Evolutionary conservation across 495 filamentous ascomycete species (phyloP), one percentile per base, ranked within the genome.

Genomic region (Penicillium mononematosum): DNA sequence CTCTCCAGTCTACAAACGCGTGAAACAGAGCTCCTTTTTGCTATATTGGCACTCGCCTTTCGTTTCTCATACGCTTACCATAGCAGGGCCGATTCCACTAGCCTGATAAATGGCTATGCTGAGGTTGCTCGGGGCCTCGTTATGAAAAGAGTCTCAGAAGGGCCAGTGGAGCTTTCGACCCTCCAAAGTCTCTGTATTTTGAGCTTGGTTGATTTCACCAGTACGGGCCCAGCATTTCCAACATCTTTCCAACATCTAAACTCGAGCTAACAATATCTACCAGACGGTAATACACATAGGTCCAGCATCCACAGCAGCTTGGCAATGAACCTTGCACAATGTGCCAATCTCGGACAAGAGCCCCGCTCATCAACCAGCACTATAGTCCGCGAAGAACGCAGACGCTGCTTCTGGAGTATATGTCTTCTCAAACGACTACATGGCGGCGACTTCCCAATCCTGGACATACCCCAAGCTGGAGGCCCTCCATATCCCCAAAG

Each of bases 331-430:
- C 62, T 80, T 17, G 77, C 75, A 20, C 74, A 74, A 36, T 75
- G 72, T 49, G 74, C 75, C 22, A 74, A 75, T 55, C 62, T 80
- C 9, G 73, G 64, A 4, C 60, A 60, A 3, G 76, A 78, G 56
- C 55, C 70, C 17, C 62, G 68, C 11, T 22, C 56, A 3, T 14
- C 47, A 9, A 52, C 66, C 11, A 65, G 60, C 20, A 48, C 41
- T 2, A 44, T 64, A 6, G 42, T 60, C 10, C 73, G 68, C 8
- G 77, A 79, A 56, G 77, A 80, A 48, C 70, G 77, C 22, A 58
- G 76, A 38, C 65, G 77, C 25, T 80, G 77, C 45, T 80, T 78
- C 34, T 80, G 77, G 77, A 76, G 76, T 22, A 72, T 80, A 17
- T 80, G 69, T 56, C 67, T 80, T 9, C 65, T 80, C 27, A 78